Evolutionary conservation across 805 yeast genomes (phyloP).

Genomic region (Candida oleophila): DNA sequence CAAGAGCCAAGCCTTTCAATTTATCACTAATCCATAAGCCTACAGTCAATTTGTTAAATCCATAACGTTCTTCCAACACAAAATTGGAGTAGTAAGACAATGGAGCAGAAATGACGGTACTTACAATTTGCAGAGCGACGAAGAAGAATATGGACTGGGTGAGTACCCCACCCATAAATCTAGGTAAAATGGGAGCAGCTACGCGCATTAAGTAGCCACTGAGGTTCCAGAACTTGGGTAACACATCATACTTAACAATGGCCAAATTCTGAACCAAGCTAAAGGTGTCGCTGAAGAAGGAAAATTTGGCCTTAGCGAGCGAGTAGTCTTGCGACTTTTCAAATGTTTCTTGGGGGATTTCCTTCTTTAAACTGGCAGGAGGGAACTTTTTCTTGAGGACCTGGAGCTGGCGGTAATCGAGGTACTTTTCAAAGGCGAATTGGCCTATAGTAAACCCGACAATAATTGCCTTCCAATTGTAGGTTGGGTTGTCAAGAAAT

Average conservation of each 20-base stretch:
- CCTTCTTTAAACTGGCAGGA: conserved; percentile 67
- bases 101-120: conserved; percentile 63
- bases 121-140: conserved; percentile 49
- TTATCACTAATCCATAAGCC: conserved; percentile 72
- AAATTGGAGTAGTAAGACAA: conserved; percentile 73
- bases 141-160: conserved; percentile 69
- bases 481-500: conserved; percentile 61
- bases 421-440: conserved; percentile 69
- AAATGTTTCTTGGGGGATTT: conserved; percentile 71
- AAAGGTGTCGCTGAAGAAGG: conserved; percentile 53
- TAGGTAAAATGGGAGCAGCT: conserved; percentile 42
- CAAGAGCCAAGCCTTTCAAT: conserved; percentile 57
- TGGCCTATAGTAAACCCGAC: conserved; percentile 74
- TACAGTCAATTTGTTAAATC: conserved; percentile 84
- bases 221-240: conserved; percentile 37
- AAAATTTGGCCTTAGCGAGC: conserved; percentile 71
- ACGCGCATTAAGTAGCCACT: conserved; percentile 62
- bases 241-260: conserved; percentile 56
- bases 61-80: conserved; percentile 87
- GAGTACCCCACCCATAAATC: conserved; percentile 53
- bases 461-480: conserved; percentile 79
- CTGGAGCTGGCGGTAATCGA: conserved; percentile 75
- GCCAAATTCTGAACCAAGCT: conserved; percentile 55
- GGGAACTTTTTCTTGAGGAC: conserved; percentile 54
- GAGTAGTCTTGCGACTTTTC: conserved; percentile 76